A percentile compares a stretch with the other conserved stretches of the same genome.
Evolutionary conservation across 1,284 basidiomycete genomes (phyloP).

Genomic region (Melampsora americana): DNA sequence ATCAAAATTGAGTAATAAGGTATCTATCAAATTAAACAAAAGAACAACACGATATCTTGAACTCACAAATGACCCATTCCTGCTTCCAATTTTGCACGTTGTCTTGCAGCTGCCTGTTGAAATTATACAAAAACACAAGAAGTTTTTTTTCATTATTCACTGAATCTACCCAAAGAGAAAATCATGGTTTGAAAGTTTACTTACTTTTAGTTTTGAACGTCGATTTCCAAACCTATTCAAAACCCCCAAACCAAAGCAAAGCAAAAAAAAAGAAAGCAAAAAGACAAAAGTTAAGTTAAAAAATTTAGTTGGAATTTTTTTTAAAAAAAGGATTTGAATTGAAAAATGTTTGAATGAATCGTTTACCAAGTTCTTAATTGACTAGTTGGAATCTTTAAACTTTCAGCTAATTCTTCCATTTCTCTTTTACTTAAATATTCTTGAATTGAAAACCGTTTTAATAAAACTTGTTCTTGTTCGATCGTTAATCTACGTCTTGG

Average conservation of each 20-base stretch:
- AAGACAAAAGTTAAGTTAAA: too few relatives aligned
- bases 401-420: conserved; percentile 31
- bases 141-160: too few relatives aligned
- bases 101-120: conserved; percentile 18
- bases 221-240: conserved; percentile 36
- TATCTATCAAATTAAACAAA: too few relatives aligned
- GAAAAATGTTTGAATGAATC: neutral
- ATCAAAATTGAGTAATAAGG: neutral
- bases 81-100: conserved; percentile 33
- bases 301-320: too few relatives aligned
- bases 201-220: conserved; percentile 24
- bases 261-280: too few relatives aligned
- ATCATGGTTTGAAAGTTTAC: too few relatives aligned
- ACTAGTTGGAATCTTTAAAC: conserved; percentile 28
- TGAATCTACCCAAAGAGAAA: too few relatives aligned
- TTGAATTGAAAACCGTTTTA: conserved; percentile 21
- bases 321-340: too few relatives aligned
- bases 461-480: conserved; percentile 35
- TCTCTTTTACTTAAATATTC: conserved; percentile 39
- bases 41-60: neutral
- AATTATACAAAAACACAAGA: too few relatives aligned
- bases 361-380: conserved; percentile 35
- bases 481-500: conserved; percentile 33
- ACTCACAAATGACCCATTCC: conserved; percentile 36
- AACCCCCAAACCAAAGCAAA: neutral